These are phyloP conservation scores for Fusarium sp. DNA, from an alignment of 2,329 filamentous ascomycete species.

Conservation along the genomic window DNA sequence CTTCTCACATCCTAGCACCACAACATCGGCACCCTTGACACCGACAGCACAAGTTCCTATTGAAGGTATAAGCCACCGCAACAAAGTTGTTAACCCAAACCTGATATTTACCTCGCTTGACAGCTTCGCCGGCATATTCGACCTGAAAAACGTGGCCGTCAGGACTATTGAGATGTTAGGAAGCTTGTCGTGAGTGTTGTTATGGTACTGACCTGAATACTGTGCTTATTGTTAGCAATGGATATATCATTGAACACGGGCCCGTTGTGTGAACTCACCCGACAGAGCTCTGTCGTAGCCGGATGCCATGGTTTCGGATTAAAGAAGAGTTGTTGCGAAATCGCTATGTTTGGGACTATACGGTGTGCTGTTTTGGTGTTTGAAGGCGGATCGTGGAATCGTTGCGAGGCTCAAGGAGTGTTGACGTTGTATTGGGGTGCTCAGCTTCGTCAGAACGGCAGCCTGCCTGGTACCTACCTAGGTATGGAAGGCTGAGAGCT, in stretches of 20 bases:
- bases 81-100: neutral
- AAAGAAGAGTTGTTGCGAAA: neutral
- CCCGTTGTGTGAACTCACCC: slow-evolving; percentile 69
- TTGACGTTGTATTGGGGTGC: slow-evolving; percentile 39
- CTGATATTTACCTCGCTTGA: slow-evolving; percentile 83
- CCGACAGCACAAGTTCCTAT: slow-evolving; percentile 96
- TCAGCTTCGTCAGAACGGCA: slow-evolving; percentile 54
- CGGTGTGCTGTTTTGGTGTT: slow-evolving; percentile 8
- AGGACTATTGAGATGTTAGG: slow-evolving; percentile 74
- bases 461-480: slow-evolving; percentile 46
- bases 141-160: slow-evolving; percentile 99
- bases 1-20: slow-evolving; percentile 98
- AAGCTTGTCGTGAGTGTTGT: neutral
- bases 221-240: slow-evolving; percentile 61
- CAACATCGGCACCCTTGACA: slow-evolving; percentile 93
- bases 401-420: slow-evolving; percentile 29
- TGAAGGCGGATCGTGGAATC: slow-evolving; percentile 22
- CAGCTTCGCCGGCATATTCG: slow-evolving; percentile 98
- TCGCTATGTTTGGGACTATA: neutral
- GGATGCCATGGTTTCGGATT: slow-evolving; percentile 72
- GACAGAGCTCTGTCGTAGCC: slow-evolving; percentile 99
- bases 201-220: slow-evolving; percentile 78
- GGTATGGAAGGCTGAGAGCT: slow-evolving; percentile 42
- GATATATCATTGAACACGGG: slow-evolving; percentile 44
- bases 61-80: slow-evolving; percentile 27